Conservation (phyloP, 2,329 filamentous ascomycete genomes). For the Dactylonectria estremocensis region DNA sequence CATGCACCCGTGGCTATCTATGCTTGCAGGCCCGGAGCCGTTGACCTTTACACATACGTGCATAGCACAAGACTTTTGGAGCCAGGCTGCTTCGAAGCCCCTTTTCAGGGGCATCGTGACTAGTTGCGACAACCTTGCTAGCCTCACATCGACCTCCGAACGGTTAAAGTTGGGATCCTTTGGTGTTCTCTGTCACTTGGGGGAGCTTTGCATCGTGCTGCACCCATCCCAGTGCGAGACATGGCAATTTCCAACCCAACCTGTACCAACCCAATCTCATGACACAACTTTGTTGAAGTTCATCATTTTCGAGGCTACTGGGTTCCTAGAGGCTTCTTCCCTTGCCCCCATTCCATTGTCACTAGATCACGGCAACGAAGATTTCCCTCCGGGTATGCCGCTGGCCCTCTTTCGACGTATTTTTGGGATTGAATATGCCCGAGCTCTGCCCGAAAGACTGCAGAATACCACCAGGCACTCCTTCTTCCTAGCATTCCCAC, state of each 20-base stretch:
- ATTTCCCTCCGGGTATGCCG: constrained; percentile 37
- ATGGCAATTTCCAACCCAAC: constrained; percentile 47
- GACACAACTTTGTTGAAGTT: constrained; percentile 18
- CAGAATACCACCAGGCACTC: constrained; percentile 39
- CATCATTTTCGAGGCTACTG: constrained; percentile 15
- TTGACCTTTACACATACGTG: constrained; percentile 56
- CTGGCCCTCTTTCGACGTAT: constrained; percentile 48
- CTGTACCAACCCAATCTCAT: constrained; percentile 19
- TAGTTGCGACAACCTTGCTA: constrained; percentile 21
- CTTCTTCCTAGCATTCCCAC: constrained; percentile 68
- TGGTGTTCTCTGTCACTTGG: constrained; percentile 53
- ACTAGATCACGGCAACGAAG: constrained; percentile 9
- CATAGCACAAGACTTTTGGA: constrained; percentile 52
- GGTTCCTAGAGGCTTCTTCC: constrained; percentile 28
- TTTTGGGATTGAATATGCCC: constrained; percentile 52
- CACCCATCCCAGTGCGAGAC: constrained; percentile 56
- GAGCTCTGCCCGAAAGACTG: constrained; percentile 44
- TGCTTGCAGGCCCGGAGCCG: constrained; percentile 44
- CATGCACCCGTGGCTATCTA: constrained; percentile 45
- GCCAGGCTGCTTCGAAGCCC: constrained; percentile 24
- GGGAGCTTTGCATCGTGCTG: constrained; percentile 57
- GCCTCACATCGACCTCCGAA: constrained; percentile 50
- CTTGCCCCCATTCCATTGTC: constrained; percentile 46
- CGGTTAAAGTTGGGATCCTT: constrained; percentile 55
- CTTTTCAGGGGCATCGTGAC: constrained; percentile 44